Evolutionary conservation across 345 rosid species (phyloP).

Genomic region (Pistacia vera): DNA sequence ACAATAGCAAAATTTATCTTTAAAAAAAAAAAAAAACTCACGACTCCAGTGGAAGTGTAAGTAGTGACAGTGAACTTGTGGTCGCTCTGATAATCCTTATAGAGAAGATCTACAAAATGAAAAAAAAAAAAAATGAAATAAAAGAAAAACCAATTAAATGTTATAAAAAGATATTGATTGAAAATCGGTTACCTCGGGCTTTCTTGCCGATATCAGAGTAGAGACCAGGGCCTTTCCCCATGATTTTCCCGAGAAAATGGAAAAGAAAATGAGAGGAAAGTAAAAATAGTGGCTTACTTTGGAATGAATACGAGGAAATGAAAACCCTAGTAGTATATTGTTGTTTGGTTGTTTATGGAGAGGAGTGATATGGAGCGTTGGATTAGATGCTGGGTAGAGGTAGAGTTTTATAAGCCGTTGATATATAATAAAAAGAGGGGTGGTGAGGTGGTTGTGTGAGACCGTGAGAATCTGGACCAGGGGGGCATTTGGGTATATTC

Average conservation of each 20-base stretch:
- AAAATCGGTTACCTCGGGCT: slow-evolving; percentile 63
- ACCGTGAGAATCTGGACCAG: background rate
- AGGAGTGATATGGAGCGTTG: slow-evolving; percentile 26
- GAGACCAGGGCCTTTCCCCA: slow-evolving; percentile 96
- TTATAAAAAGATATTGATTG: background rate
- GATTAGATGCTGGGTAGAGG: slow-evolving; percentile 14
- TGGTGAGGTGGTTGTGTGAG: background rate
- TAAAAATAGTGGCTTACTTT: background rate
- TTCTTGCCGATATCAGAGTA: slow-evolving; percentile 93
- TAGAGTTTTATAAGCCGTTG: slow-evolving; percentile 22
- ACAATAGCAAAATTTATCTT: background rate
- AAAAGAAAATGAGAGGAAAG: background rate
- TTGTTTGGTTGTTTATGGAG: background rate
- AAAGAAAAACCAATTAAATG: background rate
- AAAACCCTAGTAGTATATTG: slow-evolving; percentile 10
- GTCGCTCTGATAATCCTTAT: slow-evolving; percentile 87
- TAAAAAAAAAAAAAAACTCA: slow-evolving; percentile 38
- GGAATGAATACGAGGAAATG: background rate
- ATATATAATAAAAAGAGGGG: background rate
- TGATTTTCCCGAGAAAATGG: slow-evolving; percentile 40
- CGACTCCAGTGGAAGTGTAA: slow-evolving; percentile 70
- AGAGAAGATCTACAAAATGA: slow-evolving; percentile 67
- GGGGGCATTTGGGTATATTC: slow-evolving; percentile 20
- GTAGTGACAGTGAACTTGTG: slow-evolving; percentile 91
- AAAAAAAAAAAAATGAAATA: background rate